Base-by-base conservation (phyloP, 495 filamentous ascomycete genomes). In the Aspergillus incahuasiensis region DNA sequence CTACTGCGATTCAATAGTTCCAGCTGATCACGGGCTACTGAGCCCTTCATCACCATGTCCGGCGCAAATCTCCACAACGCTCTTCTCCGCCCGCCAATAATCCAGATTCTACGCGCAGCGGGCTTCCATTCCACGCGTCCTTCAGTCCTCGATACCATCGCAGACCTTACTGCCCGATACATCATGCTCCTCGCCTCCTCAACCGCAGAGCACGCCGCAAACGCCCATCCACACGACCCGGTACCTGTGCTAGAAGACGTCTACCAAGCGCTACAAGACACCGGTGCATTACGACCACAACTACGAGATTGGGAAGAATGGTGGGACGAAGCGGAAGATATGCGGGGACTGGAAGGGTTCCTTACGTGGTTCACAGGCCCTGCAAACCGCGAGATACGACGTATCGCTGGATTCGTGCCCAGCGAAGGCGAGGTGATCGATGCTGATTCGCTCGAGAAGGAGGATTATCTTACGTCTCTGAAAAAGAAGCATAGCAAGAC, bases 401-500 rank as follows among this genome's bases (percentile, higher is more conserved):
- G 89, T 49, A 72, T 88, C 69, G 74, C 88, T 59, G 82, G 84
- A 7, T 71, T 80, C 46, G 65, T 75, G 21, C 72, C 68, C 9
- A 77, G 63, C 35, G 74, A 78, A 55, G 71, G 66, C 42, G 76
- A 73, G 21, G 71, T 79, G 60, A 66, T 78, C 15, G 72, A 69
- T 49, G 63, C 72, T 2, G 79, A 80, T 35, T 66, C 70, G 5
- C 58, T 79, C 13, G 76, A 80, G 51, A 82, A 79, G 51, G 84
- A 86, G 62, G 90, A 95, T 68, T 95, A 86, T 62, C 64, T 96
- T 19, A 86, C 81, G 18, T 81, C 82, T 3, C 73, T 96, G 54
- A 94, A 91, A 68, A 88, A 89, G 64, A 92, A 91, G 55, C 87
- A 92, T 67, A 89, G 82, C 68, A 92, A 91, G 63, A 88, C 83